Evolutionary conservation across 306 rosid species (phyloP).

Genomic region (Dryas drummondii): DNA sequence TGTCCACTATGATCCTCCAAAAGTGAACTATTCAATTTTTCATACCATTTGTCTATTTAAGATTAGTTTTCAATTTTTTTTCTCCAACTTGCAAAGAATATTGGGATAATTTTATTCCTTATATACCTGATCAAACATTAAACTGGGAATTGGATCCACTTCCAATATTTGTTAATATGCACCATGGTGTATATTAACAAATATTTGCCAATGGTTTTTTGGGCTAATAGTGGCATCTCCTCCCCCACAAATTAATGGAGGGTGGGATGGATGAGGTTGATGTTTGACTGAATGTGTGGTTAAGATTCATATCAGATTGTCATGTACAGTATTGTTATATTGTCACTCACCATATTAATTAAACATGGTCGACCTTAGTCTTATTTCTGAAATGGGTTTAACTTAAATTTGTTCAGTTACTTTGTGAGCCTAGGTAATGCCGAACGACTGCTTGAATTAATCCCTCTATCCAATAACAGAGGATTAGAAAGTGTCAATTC

Average conservation of each 20-base stretch:
- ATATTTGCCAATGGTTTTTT: too few species aligned
- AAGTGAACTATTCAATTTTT: background rate
- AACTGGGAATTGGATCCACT: too few species aligned
- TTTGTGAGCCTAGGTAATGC: background rate
- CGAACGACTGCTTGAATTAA: background rate
- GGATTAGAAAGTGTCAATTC: background rate
- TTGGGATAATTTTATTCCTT: background rate
- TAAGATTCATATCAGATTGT: too few species aligned
- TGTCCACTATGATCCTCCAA: slow-evolving; percentile 16
- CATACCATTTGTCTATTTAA: background rate
- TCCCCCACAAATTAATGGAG: too few species aligned
- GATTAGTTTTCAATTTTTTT: background rate
- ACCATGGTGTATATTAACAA: too few species aligned
- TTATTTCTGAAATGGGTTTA: background rate
- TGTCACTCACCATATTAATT: background rate
- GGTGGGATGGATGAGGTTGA: too few species aligned
- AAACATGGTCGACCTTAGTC: background rate
- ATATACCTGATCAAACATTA: too few species aligned
- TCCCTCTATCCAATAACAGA: background rate
- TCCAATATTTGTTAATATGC: too few species aligned
- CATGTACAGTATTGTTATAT: background rate
- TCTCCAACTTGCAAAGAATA: background rate
- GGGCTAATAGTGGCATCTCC: too few species aligned
- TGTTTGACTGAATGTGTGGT: too few species aligned
- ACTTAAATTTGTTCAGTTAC: background rate